A percentile compares a stretch with the other conserved stretches of the same genome.
phyloP scores from a whole-genome alignment of 2,329 filamentous ascomycete genomes.

The Verticillium dahliae region DNA sequence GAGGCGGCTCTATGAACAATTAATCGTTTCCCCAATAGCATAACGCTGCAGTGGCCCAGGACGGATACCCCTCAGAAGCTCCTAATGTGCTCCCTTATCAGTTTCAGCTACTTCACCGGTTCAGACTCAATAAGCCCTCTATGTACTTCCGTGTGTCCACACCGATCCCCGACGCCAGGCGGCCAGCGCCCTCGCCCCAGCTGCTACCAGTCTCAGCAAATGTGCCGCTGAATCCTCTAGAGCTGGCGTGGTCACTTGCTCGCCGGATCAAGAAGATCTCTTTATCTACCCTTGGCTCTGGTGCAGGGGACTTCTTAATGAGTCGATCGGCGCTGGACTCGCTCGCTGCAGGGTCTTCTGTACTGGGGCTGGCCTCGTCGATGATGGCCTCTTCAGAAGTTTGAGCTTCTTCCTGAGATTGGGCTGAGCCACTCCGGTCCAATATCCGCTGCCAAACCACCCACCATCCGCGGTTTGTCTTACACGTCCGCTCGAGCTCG shows the following conservation, averaged over 20 bases:
- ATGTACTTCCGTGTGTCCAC: constrained; percentile 72
- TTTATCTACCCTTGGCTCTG: constrained; percentile 30
- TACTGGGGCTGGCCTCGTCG: not conserved
- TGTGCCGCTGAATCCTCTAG: constrained; percentile 26
- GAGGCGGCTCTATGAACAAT: no score
- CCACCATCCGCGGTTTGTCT: constrained; percentile 65
- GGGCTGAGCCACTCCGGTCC: constrained; percentile 21
- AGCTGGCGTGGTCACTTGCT: constrained; percentile 47
- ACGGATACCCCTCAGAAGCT: no score
- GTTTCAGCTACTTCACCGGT: constrained; percentile 14
- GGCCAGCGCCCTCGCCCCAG: constrained; percentile 50
- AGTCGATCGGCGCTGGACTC: constrained; percentile 1
- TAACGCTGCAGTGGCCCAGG: no score
- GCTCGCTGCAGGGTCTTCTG: not conserved
- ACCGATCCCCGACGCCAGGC: constrained; percentile 66
- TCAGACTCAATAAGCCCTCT: constrained; percentile 62
- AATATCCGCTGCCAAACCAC: constrained; percentile 58
- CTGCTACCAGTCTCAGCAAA: constrained; percentile 29
- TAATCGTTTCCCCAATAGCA: no score
- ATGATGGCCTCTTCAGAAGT: not conserved
- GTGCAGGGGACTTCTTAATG: not conserved
- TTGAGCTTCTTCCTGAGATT: constrained; percentile 7
- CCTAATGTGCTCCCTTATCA: not conserved
- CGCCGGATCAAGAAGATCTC: constrained; percentile 57
- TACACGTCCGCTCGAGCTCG: constrained; percentile 55